Evolutionary conservation across 1,284 basidiomycete genomes (phyloP).

Genomic region (Chalciporus sp.): DNA sequence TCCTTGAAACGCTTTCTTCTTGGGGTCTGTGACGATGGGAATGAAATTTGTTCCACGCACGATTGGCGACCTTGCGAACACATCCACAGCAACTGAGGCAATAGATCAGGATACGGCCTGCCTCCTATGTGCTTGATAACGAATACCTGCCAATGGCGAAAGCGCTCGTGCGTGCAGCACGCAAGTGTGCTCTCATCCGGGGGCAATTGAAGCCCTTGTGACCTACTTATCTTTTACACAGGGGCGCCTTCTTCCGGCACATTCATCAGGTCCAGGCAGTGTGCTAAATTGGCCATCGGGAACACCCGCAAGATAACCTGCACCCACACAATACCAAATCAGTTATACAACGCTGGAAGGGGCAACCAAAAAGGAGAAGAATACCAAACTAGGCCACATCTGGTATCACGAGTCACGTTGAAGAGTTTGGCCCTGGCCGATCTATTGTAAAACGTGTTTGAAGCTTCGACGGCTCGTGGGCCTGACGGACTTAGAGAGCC

Average conservation of each 20-base stretch:
- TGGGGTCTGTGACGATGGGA: neutral
- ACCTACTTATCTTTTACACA: conserved; percentile 10
- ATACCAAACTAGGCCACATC: neutral
- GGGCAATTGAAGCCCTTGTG: conserved; percentile 10
- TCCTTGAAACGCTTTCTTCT: neutral
- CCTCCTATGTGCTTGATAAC: conserved; percentile 11
- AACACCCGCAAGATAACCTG: neutral
- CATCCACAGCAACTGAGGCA: neutral
- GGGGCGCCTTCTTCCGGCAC: neutral
- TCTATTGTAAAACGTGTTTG: conserved; percentile 4
- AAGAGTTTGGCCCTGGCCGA: conserved; percentile 4
- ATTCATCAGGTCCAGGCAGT: neutral
- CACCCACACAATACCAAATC: neutral
- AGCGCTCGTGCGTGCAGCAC: conserved; percentile 11
- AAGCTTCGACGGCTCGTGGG: neutral
- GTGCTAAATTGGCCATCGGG: conserved; percentile 30
- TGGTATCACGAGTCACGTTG: neutral
- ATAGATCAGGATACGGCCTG: conserved; percentile 5
- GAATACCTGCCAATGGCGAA: conserved; percentile 32
- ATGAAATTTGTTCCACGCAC: neutral
- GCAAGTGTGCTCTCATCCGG: conserved; percentile 13
- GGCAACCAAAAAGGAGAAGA: neutral
- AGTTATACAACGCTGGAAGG: neutral
- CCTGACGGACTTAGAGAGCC: neutral
- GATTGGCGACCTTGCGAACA: no score